Conservation (phyloP, 768 basidiomycete genomes). For the Lactarius vividus region DNA sequence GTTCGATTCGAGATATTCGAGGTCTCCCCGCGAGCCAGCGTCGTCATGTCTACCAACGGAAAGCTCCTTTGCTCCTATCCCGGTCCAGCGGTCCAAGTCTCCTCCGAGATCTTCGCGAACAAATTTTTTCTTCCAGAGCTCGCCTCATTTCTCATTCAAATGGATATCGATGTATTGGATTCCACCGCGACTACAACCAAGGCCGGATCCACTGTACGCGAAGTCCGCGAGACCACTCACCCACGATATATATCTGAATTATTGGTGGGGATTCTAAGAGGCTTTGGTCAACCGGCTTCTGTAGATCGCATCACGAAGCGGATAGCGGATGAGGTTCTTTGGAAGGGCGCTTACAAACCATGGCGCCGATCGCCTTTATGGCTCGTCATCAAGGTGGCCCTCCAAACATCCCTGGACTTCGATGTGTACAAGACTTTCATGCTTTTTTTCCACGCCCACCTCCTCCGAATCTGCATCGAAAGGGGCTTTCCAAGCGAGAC, state of each 20-base stretch:
- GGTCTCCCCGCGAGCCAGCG: constrained; percentile 37
- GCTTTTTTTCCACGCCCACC: background rate
- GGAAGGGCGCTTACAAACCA: background rate
- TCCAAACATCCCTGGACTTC: background rate
- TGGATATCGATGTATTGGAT: background rate
- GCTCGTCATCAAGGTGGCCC: background rate
- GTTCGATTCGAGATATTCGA: constrained; percentile 38
- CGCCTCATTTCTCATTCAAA: background rate
- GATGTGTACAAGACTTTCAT: background rate
- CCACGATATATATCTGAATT: background rate
- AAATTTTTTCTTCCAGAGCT: background rate
- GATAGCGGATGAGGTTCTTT: background rate
- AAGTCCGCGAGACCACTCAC: background rate
- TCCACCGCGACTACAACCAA: background rate
- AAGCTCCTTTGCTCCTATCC: constrained; percentile 36
- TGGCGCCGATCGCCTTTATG: background rate
- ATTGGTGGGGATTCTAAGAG: background rate
- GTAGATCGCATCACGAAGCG: background rate
- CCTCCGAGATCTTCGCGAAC: constrained; percentile 13
- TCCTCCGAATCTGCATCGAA: background rate
- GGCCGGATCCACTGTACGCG: background rate
- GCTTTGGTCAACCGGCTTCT: background rate
- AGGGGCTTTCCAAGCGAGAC: background rate
- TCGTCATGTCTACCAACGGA: constrained; percentile 40
- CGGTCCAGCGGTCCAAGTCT: constrained; percentile 42